These are phyloP conservation scores for Symbiodinium natans DNA, from an alignment of 73 alveolate genomes.

Conservation along the genomic window DNA sequence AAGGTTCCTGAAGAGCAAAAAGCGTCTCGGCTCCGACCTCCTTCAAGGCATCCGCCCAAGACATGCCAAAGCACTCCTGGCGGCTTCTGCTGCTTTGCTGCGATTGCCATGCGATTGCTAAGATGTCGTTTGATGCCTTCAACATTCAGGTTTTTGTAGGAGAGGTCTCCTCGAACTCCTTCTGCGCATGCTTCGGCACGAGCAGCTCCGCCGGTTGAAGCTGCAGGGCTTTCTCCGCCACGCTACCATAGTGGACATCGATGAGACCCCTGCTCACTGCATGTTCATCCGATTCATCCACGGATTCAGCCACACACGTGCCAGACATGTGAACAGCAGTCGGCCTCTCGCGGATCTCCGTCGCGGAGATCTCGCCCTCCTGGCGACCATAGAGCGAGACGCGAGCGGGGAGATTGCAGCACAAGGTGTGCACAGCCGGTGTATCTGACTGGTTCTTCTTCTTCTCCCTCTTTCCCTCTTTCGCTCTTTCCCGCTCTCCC, in stretches of 20 bases:
- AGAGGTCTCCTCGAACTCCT: not conserved
- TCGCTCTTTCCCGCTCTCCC: too few relatives aligned
- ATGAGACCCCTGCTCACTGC: slow-evolving; percentile 10
- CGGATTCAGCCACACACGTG: too few relatives aligned
- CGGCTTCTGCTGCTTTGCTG: too few relatives aligned
- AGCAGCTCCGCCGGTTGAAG: not conserved
- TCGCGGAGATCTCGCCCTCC: not conserved
- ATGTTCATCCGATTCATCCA: too few relatives aligned
- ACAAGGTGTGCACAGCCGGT: too few relatives aligned
- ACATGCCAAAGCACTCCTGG: slow-evolving; percentile 61
- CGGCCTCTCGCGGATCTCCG: not conserved
- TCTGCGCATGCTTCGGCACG: not conserved
- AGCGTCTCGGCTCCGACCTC: slow-evolving; percentile 46
- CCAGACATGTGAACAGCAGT: not conserved
- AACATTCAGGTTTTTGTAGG: not conserved
- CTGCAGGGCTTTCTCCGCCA: slow-evolving; percentile 41
- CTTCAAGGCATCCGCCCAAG: slow-evolving; percentile 63
- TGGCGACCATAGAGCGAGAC: too few relatives aligned
- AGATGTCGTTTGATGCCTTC: too few relatives aligned
- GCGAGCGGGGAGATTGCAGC: too few relatives aligned
- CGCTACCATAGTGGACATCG: slow-evolving; percentile 54
- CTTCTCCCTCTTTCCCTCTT: too few relatives aligned
- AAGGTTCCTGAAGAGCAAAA: too few relatives aligned
- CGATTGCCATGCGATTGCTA: too few relatives aligned
- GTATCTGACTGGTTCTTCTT: too few relatives aligned